Evolutionary conservation across 73 alveolate genomes (phyloP).

Genomic region (Breviolum minutum): DNA sequence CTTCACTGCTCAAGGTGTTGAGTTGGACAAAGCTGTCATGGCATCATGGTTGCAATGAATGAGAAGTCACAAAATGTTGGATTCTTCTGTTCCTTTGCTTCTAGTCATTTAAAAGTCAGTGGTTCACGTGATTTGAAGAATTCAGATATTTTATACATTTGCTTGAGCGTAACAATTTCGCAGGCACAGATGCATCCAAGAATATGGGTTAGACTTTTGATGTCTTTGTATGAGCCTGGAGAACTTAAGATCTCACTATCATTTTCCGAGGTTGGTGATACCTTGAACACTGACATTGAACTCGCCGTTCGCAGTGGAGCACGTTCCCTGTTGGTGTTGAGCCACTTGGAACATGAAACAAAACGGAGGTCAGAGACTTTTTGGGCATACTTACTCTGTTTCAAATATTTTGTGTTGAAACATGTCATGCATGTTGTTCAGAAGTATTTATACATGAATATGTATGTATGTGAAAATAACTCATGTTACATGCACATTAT

Average conservation of each 20-base stretch:
- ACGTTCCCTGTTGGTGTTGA: constrained; percentile 61
- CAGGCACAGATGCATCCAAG: background rate
- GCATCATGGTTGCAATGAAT: background rate
- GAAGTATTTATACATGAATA: background rate
- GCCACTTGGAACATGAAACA: background rate
- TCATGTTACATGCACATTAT: too few relatives aligned
- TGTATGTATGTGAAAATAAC: background rate
- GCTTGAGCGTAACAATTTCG: too few relatives aligned
- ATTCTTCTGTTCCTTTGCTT: too few relatives aligned
- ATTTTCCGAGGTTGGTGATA: constrained; percentile 39
- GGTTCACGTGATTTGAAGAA: background rate
- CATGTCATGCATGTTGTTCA: background rate
- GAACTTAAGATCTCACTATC: background rate
- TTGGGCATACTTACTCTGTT: background rate
- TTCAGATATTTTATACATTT: too few relatives aligned
- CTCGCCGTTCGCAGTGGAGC: constrained; percentile 72
- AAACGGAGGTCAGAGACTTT: background rate
- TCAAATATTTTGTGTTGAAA: background rate
- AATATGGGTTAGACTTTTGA: background rate
- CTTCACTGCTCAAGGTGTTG: background rate
- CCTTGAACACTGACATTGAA: constrained; percentile 73
- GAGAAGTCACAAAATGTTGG: background rate
- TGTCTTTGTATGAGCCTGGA: background rate
- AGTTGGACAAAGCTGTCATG: constrained; percentile 77
- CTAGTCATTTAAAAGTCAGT: too few relatives aligned